Conservation (phyloP, 116 monocot species). For the Iris pallida region DNA sequence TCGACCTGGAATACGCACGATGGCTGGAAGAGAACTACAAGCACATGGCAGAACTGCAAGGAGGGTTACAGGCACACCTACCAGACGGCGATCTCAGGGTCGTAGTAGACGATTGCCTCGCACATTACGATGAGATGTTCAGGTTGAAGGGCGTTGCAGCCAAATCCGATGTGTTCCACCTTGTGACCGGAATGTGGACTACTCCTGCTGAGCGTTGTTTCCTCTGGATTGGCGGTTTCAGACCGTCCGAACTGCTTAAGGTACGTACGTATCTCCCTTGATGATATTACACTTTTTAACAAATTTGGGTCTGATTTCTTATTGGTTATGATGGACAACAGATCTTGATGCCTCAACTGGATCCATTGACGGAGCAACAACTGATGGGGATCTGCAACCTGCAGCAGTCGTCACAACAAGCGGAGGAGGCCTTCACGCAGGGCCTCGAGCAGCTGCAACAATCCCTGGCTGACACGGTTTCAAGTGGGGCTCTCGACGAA, state of each 20-base stretch:
- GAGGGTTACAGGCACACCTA: slow-evolving; percentile 24
- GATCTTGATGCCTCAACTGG: slow-evolving; percentile 41
- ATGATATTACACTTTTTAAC: neutral
- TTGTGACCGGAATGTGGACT: slow-evolving; percentile 37
- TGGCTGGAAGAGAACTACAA: slow-evolving; percentile 36
- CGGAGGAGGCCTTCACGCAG: slow-evolving; percentile 56
- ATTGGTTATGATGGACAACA: slow-evolving; percentile 6
- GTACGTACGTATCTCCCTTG: neutral
- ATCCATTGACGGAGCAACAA: slow-evolving; percentile 54
- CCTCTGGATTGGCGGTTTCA: slow-evolving; percentile 49
- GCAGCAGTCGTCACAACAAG: slow-evolving; percentile 57
- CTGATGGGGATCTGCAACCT: slow-evolving; percentile 38
- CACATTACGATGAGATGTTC: slow-evolving; percentile 41
- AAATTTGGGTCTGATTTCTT: no score
- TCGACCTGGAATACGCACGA: slow-evolving; percentile 38
- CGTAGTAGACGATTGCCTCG: slow-evolving; percentile 25
- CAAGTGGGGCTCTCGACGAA: slow-evolving; percentile 12
- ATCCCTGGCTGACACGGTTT: slow-evolving; percentile 30
- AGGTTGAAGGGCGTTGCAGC: slow-evolving; percentile 22
- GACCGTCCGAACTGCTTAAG: slow-evolving; percentile 44
- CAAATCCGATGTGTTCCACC: slow-evolving; percentile 40
- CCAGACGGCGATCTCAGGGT: slow-evolving; percentile 23
- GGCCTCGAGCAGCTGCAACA: slow-evolving; percentile 52
- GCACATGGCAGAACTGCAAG: slow-evolving; percentile 20
- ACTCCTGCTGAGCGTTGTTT: slow-evolving; percentile 42